phyloP scores from a whole-genome alignment of 139 green algal genomes.

The Chlorella sp. region DNA sequence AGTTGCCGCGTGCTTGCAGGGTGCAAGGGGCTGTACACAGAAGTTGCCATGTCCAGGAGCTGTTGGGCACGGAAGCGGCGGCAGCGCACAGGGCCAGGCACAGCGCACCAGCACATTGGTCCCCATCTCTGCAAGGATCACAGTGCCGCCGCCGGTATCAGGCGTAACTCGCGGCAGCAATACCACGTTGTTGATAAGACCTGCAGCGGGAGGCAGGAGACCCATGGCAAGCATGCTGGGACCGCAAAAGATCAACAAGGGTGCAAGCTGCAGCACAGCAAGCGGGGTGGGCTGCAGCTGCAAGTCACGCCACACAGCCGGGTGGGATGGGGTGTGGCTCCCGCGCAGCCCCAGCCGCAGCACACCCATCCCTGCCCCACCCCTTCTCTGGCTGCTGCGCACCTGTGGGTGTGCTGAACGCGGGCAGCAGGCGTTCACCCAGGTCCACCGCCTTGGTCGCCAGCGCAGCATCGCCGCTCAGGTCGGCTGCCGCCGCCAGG shows the following conservation, averaged over 20 bases:
- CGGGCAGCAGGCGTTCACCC: conserved; percentile 75
- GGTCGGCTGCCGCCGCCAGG: conserved; percentile 70
- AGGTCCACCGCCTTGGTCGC: conserved; percentile 43
- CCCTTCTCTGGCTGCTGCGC: background rate
- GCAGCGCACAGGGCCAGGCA: background rate
- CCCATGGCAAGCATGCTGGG: too few relatives aligned
- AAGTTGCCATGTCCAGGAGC: too few relatives aligned
- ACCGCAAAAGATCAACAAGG: background rate
- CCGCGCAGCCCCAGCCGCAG: too few relatives aligned
- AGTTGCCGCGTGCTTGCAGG: too few relatives aligned
- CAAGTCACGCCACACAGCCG: background rate
- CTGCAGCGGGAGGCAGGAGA: background rate
- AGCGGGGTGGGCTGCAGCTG: too few relatives aligned
- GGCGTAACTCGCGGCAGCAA: background rate
- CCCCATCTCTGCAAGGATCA: conserved; percentile 54
- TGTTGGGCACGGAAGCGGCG: too few relatives aligned
- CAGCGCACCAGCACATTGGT: conserved; percentile 46
- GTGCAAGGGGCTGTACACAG: too few relatives aligned
- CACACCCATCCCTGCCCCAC: too few relatives aligned
- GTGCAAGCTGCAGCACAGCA: background rate
- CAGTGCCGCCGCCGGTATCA: background rate
- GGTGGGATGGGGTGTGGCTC: too few relatives aligned
- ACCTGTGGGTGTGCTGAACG: conserved; percentile 67
- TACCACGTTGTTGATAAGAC: conserved; percentile 57
- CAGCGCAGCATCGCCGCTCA: conserved; percentile 57